phyloP scores from a whole-genome alignment of 2,329 filamentous ascomycete genomes.

The Fusarium denticulatum region DNA sequence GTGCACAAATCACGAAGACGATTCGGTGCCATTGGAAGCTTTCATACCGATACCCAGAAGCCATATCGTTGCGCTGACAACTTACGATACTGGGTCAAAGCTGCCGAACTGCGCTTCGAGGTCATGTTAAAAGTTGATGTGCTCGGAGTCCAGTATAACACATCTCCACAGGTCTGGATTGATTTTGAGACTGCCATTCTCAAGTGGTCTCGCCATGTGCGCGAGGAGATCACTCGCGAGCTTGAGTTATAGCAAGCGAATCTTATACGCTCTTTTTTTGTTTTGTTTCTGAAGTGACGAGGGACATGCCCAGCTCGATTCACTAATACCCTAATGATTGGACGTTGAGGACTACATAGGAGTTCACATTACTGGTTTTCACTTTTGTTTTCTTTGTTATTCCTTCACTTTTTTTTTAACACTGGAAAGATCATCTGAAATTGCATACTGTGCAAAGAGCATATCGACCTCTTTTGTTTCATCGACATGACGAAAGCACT shows the following conservation, averaged over 20 bases:
- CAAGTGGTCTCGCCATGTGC: conserved; percentile 83
- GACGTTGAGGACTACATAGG: conserved; percentile 40
- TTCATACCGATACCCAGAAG: conserved; percentile 92
- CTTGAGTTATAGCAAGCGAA: conserved; percentile 52
- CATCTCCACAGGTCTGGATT: conserved; percentile 74
- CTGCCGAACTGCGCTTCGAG: conserved; percentile 93
- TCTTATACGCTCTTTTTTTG: neutral
- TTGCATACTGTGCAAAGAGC: conserved; percentile 40
- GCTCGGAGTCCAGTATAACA: conserved; percentile 84
- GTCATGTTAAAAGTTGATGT: conserved; percentile 84
- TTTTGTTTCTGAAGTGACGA: neutral
- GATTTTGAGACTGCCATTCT: conserved; percentile 85
- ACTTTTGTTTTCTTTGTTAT: conserved; percentile 5
- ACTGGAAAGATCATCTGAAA: conserved; percentile 29
- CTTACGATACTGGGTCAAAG: conserved; percentile 94
- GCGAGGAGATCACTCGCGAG: conserved; percentile 84
- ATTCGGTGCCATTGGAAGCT: conserved; percentile 89
- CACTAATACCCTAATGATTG: conserved; percentile 39
- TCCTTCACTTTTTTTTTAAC: conserved; percentile 9
- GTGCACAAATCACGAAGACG: conserved; percentile 85
- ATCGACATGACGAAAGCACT: conserved; percentile 17
- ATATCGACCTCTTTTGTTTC: conserved; percentile 11
- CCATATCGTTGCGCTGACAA: conserved; percentile 96
- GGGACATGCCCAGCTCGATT: conserved; percentile 4
- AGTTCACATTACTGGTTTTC: conserved; percentile 37